Evolutionary conservation across 2,329 filamentous ascomycete species (phyloP).

Genomic region (Botrytis aclada): DNA sequence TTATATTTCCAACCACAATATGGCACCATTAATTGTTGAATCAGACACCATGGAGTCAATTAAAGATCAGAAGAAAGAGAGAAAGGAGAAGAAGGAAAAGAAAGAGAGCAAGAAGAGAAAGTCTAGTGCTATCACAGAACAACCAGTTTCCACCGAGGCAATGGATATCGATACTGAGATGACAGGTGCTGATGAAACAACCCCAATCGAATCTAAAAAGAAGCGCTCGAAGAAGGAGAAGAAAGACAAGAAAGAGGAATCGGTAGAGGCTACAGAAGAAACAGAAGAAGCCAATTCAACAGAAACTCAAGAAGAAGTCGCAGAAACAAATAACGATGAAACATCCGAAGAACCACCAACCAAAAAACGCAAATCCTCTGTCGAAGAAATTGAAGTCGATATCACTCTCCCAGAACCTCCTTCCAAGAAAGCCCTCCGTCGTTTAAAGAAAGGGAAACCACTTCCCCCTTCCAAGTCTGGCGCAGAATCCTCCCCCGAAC

Average conservation of each 20-base stretch:
- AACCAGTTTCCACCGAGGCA: background rate
- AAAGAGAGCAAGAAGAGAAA: conserved; percentile 28
- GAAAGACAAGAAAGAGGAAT: background rate
- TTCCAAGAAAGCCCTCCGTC: conserved; percentile 88
- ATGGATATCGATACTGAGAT: conserved; percentile 16
- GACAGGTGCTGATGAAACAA: background rate
- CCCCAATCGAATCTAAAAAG: conserved; percentile 19
- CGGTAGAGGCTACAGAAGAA: background rate
- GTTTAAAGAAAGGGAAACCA: conserved; percentile 78
- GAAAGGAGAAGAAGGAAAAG: conserved; percentile 4
- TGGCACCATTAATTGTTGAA: conserved; percentile 14
- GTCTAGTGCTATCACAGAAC: conserved; percentile 19
- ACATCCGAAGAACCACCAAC: conserved; percentile 26
- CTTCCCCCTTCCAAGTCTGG: conserved; percentile 46
- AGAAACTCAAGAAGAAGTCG: background rate
- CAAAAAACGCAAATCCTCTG: conserved; percentile 66
- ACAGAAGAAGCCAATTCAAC: background rate
- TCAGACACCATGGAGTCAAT: background rate
- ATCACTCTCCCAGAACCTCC: conserved; percentile 85
- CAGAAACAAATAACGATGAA: conserved; percentile 18
- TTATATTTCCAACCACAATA: conserved; percentile 3
- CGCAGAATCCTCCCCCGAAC: conserved; percentile 41
- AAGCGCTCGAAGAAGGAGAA: conserved; percentile 23
- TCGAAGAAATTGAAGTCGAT: conserved; percentile 82
- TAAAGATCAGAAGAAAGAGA: conserved; percentile 6